Percentiles rank a stretch among this genome's conserved stretches.
These are phyloP conservation scores for Camelina sativa DNA, from an alignment of 345 rosid species.

Conservation along the genomic window DNA sequence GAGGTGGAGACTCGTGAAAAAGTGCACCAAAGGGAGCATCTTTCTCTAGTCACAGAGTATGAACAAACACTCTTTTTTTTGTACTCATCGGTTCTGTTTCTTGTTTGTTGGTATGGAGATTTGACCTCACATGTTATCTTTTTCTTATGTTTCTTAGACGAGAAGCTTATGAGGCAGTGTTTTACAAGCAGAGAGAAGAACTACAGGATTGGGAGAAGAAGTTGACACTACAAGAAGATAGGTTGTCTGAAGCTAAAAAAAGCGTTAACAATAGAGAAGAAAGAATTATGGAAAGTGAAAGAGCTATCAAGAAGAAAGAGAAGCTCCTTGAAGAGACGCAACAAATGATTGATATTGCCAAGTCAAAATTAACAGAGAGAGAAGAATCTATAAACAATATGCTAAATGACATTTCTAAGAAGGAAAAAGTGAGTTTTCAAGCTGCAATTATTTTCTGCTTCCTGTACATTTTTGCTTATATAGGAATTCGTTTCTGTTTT, in stretches of 20 bases:
- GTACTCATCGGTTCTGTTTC: background rate
- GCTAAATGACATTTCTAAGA: conserved; percentile 57
- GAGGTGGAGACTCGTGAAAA: conserved; percentile 75
- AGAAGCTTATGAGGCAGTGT: conserved; percentile 75
- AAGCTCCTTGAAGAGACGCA: conserved; percentile 60
- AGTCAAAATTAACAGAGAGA: conserved; percentile 58
- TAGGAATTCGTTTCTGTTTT: conserved; percentile 33
- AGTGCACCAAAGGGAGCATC: conserved; percentile 62
- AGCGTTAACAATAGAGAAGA: conserved; percentile 61
- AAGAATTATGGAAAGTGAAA: conserved; percentile 57
- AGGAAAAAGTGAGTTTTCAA: conserved; percentile 64
- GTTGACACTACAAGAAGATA: conserved; percentile 57
- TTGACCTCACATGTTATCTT: conserved; percentile 1
- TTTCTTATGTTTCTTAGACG: conserved; percentile 52
- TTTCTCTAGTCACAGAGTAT: conserved; percentile 75
- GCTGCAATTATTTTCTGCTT: background rate
- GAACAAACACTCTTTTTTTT: background rate
- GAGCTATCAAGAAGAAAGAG: conserved; percentile 54
- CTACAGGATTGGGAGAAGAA: conserved; percentile 76
- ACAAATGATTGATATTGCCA: conserved; percentile 54
- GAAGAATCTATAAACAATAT: conserved; percentile 54
- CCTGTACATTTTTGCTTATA: conserved; percentile 21
- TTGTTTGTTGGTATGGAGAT: conserved; percentile 13
- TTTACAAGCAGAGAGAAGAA: conserved; percentile 76
- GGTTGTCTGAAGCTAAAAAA: conserved; percentile 56